phyloP scores from a whole-genome alignment of 805 yeast species.

The Isabelozyma gotoi region DNA sequence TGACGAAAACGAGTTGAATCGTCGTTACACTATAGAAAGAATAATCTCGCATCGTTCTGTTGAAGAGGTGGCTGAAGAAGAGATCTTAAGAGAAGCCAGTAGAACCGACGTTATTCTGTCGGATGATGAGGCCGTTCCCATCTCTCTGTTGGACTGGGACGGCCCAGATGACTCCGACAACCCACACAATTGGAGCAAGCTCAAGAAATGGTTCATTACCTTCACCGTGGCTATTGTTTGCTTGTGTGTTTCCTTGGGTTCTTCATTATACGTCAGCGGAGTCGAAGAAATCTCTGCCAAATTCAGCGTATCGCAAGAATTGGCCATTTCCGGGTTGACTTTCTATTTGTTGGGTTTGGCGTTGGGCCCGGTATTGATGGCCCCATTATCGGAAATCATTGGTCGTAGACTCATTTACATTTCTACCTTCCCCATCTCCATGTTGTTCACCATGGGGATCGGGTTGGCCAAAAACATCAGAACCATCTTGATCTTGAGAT shows the following conservation, averaged over 20 bases:
- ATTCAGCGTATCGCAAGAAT: conserved; percentile 57
- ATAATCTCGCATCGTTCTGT: conserved; percentile 15
- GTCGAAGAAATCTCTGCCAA: conserved; percentile 49
- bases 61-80: conserved; percentile 15
- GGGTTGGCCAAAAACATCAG: conserved; percentile 63
- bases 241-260: conserved; percentile 71
- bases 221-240: conserved; percentile 64
- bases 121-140: conserved; percentile 8
- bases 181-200: conserved; percentile 66
- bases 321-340: conserved; percentile 67
- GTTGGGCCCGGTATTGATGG: conserved; percentile 66
- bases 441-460: conserved; percentile 73
- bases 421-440: conserved; percentile 59
- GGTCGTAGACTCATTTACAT: conserved; percentile 67
- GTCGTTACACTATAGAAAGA: conserved; percentile 17
- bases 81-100: conserved; percentile 5
- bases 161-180: conserved; percentile 58
- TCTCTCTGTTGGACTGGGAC: conserved; percentile 52
- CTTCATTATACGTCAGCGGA: conserved; percentile 69
- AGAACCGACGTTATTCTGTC: not conserved
- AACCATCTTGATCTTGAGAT: conserved; percentile 64
- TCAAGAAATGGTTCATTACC: conserved; percentile 66
- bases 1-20: conserved; percentile 14
- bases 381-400: conserved; percentile 68
- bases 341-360: conserved; percentile 72